phyloP scores from a whole-genome alignment of 345 rosid genomes.

The Lumnitzera littorea region DNA sequence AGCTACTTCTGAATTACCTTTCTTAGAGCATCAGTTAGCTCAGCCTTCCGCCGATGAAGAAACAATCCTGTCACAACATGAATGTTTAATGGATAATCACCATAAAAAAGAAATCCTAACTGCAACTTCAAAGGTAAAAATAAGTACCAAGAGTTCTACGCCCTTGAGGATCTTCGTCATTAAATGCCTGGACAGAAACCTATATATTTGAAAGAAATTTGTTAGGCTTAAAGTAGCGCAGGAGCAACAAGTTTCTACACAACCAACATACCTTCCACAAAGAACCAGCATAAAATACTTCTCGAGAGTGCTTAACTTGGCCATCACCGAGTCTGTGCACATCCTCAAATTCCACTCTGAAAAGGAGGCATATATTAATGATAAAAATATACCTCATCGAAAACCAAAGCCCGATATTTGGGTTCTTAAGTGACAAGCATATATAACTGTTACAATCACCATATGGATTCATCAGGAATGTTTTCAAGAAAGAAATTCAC shows the following conservation, averaged over 20 bases:
- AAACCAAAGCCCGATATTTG: no score
- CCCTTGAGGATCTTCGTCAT: constrained; percentile 97
- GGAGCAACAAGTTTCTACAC: background rate
- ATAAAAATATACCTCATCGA: background rate
- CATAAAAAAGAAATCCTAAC: background rate
- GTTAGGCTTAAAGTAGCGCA: background rate
- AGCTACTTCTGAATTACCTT: constrained; percentile 41
- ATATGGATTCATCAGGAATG: no score
- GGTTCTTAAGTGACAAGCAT: no score
- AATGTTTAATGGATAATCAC: background rate
- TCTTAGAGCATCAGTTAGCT: constrained; percentile 55
- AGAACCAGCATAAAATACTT: constrained; percentile 92
- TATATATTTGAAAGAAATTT: constrained; percentile 19
- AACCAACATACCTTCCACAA: constrained; percentile 77
- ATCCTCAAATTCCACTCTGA: constrained; percentile 83
- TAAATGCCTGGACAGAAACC: constrained; percentile 95
- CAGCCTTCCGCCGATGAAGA: constrained; percentile 93
- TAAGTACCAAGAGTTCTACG: constrained; percentile 78
- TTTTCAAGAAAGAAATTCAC: no score
- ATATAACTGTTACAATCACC: no score
- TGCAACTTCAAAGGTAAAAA: constrained; percentile 5
- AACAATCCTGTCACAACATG: constrained; percentile 56
- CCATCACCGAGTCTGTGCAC: constrained; percentile 87
- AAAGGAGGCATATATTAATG: background rate
- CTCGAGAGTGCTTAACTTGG: constrained; percentile 94